These are phyloP conservation scores for Kwoniella sp. DNA, from an alignment of 768 basidiomycete genomes.

Conservation along the genomic window DNA sequence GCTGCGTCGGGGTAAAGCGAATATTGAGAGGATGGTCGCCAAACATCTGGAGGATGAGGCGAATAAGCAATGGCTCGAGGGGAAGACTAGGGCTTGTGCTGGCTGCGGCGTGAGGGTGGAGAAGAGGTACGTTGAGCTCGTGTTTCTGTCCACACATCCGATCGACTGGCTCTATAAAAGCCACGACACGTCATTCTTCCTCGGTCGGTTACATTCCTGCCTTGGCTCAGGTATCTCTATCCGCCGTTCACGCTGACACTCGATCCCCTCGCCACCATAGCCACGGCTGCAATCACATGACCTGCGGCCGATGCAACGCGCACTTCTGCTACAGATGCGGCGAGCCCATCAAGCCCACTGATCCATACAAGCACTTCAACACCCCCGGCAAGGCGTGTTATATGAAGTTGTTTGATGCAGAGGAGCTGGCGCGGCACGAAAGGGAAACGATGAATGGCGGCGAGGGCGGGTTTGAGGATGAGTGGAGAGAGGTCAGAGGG, in stretches of 20 bases:
- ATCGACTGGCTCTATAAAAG: too few relatives aligned
- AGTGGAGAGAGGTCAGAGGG: slow-evolving; percentile 24
- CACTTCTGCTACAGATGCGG: slow-evolving; percentile 49
- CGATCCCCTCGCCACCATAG: slow-evolving; percentile 1
- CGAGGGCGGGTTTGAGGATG: slow-evolving; percentile 10
- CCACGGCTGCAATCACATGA: slow-evolving; percentile 82
- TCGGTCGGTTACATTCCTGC: too few relatives aligned
- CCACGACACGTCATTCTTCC: too few relatives aligned
- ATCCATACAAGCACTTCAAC: slow-evolving; percentile 53
- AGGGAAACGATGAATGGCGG: slow-evolving; percentile 37
- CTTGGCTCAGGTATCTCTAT: too few relatives aligned
- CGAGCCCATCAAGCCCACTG: slow-evolving; percentile 35
- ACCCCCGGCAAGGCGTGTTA: slow-evolving; percentile 45
- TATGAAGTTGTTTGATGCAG: slow-evolving; percentile 53
- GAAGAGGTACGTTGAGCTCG: slow-evolving; percentile 60
- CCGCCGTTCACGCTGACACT: too few relatives aligned
- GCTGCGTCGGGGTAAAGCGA: slow-evolving; percentile 66
- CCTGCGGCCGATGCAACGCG: slow-evolving; percentile 53
- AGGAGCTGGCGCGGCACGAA: slow-evolving; percentile 51
- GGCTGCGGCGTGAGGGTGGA: slow-evolving; percentile 71
- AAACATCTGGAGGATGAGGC: slow-evolving; percentile 72
- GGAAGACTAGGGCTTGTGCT: slow-evolving; percentile 68
- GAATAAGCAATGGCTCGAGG: slow-evolving; percentile 72
- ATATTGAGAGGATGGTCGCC: slow-evolving; percentile 65
- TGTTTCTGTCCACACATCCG: not conserved